Evolutionary conservation across 805 yeast species (phyloP), one percentile per base, ranked within the genome.

Genomic region (Yamadazyma scolyti): DNA sequence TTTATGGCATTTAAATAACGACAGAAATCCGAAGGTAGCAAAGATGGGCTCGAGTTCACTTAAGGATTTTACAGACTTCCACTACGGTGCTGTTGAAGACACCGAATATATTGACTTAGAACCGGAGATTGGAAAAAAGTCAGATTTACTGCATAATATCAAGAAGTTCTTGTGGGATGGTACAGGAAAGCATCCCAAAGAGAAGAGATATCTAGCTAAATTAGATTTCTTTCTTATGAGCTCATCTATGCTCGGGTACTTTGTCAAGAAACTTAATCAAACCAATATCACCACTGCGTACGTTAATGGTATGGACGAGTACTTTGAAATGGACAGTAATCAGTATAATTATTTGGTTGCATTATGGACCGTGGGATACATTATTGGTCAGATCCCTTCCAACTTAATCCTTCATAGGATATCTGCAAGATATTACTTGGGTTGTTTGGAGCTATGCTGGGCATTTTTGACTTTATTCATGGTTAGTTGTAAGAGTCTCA

Each of bases 201-300:
- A 62, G 35, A 54, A 52, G 39, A 42, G 31, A 26, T 59, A 56
- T 32, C 40, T 62, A 37, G 15, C 49, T 31, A 62, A 61, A 37
- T 40, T 62, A 30, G 67, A 62, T 44, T 37, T 75, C 9, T 47
- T 76, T 16, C 54, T 82, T 29, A 65, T 77, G 11, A 58, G 67
- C 23, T 74, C 74, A 42, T 64, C 80, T 0, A 70, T 77, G 48
- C 52, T 76, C 34, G 76, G 75, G 1, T 68, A 68, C 42, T 69
- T 67, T 42, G 58, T 65, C 40, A 69, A 68, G 46, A 62, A 57
- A 18, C 48, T 69, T 40, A 61, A 68, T 39, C 68, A 56, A 40
- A 47, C 47, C 20, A 68, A 69, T 42, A 43, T 68, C 18, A 54
- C 61, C 15, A 66, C 68, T n/a, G n/a, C n/a, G n/a, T n/a, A n/a